Conservation (phyloP, 768 basidiomycete species). For the Hirschioporus abietinus region DNA sequence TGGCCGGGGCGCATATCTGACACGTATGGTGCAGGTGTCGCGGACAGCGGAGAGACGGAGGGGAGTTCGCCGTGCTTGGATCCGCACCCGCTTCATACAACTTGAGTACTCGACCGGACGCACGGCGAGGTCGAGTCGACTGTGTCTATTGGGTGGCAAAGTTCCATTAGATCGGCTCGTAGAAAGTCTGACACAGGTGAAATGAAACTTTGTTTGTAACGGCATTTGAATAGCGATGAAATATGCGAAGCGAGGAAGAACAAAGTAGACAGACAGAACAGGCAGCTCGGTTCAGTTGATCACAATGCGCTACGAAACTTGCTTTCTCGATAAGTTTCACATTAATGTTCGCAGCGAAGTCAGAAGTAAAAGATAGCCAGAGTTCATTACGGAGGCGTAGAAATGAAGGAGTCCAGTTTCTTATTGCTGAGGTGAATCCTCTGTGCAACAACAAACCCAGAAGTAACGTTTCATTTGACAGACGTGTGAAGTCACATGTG, state of each 20-base stretch:
- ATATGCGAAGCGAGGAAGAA: background rate
- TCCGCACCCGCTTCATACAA: constrained; percentile 61
- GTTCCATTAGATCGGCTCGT: background rate
- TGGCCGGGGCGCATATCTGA: constrained; percentile 47
- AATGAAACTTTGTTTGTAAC: background rate
- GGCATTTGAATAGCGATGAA: background rate
- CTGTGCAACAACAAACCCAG: too few relatives aligned
- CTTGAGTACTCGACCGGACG: constrained; percentile 3
- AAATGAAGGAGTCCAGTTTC: background rate
- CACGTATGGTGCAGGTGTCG: constrained; percentile 70
- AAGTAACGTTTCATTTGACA: background rate
- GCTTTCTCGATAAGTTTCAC: background rate
- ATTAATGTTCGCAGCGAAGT: background rate
- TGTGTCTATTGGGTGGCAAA: background rate
- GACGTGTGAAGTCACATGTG: background rate
- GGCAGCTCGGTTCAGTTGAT: background rate
- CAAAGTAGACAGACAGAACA: background rate
- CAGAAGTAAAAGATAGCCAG: background rate
- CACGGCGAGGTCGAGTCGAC: background rate
- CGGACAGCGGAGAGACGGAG: constrained; percentile 61
- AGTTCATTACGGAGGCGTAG: background rate
- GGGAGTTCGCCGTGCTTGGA: constrained; percentile 55
- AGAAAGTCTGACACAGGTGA: background rate
- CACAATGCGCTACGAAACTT: background rate
- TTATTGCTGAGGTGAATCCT: too few relatives aligned